Base-by-base conservation (phyloP, 2,329 filamentous ascomycete genomes). In the Ophiocordyceps robertsii region DNA sequence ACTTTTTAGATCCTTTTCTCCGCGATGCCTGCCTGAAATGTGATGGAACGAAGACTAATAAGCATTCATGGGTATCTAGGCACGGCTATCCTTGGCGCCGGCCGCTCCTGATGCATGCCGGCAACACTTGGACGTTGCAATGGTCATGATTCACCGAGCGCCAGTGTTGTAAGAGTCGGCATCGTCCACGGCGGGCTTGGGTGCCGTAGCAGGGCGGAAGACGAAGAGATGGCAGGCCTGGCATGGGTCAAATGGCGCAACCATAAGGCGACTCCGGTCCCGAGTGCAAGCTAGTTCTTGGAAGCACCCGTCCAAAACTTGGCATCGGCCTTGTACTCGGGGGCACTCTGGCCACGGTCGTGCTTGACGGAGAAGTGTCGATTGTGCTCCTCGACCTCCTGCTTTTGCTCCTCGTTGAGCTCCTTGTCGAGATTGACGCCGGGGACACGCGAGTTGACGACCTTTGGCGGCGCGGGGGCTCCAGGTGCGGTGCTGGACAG, bases 361-460 rank as follows among this genome's bases (percentile, higher is more conserved):
- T 78, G 69, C 47, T 68, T 69, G 50, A 66, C 53, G 39, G 70
- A 70, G 54, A 80, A 79, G 1, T 79, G 72, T 48, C 47, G 48
- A 46, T 80, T 80, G 52, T 80, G 76, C 57, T 65, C 54, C 41
- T 76, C 67, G 14, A 79, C 75, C 57, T 79, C 74, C 37, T 60
- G 61, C 55, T 70, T 64, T 58, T 77, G 71, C 53, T 72, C 71
- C 44, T 69, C 58, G 19, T 60, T 69, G 46, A 75, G 51, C 7
- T 58, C 53, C 41, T 58, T 49, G 1, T 40, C 42, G 12, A 51
- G 39, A 4, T 48, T 48, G 33, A 55, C 52, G 3, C 61, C 64
- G 0, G 65, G 62, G 10, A 70, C 58, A 47, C 63, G 63, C 44
- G 66, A 62, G 50, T 72, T 74, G 44, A 60, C 56, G 47, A 77